These are phyloP conservation scores for Nemophila menziesii DNA, from an alignment of 257 asterid species.

Conservation along the genomic window DNA sequence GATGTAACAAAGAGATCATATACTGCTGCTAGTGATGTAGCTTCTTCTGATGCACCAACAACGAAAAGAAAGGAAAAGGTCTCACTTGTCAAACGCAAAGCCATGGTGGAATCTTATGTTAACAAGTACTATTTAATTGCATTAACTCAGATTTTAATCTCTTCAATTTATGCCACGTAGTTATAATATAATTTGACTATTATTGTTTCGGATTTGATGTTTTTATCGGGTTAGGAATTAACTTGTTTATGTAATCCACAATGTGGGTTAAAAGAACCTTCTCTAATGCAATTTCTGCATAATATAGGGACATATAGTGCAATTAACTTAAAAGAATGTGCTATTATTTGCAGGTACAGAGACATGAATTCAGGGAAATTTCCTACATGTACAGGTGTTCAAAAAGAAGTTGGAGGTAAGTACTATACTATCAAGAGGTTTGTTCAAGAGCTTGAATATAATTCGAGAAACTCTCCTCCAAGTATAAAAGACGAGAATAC, in stretches of 20 bases:
- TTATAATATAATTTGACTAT: too few species aligned
- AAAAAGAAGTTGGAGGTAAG: slow-evolving; percentile 50
- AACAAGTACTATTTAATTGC: not conserved
- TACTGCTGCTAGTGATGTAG: not conserved
- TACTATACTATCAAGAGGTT: slow-evolving; percentile 36
- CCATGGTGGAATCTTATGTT: slow-evolving; percentile 2
- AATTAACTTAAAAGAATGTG: too few species aligned
- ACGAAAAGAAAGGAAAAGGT: not conserved
- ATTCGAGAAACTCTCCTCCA: slow-evolving; percentile 19
- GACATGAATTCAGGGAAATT: slow-evolving; percentile 66
- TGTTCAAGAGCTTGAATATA: slow-evolving; percentile 46
- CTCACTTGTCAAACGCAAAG: not conserved
- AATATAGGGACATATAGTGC: too few species aligned
- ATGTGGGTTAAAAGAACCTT: too few species aligned
- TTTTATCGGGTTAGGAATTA: not conserved
- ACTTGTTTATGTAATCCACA: too few species aligned
- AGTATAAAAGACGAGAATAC: slow-evolving; percentile 5
- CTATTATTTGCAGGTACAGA: slow-evolving; percentile 43
- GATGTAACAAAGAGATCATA: not conserved
- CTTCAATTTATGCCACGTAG: too few species aligned
- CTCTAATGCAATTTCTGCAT: too few species aligned
- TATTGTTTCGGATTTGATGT: not conserved
- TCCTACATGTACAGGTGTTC: slow-evolving; percentile 32
- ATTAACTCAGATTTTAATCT: too few species aligned
- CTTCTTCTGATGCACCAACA: not conserved